Conservation (phyloP, 352 stramenopile genomes). For the Plasmopara viticola region DNA sequence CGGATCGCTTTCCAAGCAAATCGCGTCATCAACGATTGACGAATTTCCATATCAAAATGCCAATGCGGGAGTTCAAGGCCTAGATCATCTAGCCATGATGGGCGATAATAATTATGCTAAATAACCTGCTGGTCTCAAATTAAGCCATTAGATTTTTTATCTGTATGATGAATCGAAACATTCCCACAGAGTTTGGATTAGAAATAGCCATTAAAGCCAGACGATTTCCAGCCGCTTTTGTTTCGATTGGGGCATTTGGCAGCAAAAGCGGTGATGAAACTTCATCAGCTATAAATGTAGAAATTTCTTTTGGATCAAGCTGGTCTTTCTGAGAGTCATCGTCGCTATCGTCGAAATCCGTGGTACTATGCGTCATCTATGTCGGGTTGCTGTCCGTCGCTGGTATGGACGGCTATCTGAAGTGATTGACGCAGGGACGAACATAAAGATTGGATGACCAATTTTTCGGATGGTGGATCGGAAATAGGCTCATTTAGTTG, state of each 20-base stretch:
- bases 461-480: too few species aligned
- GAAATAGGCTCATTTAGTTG: too few species aligned
- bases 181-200: neutral
- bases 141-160: neutral
- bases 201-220: neutral
- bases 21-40: neutral
- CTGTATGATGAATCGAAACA: neutral
- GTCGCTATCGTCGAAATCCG: too few species aligned
- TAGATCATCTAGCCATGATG: neutral
- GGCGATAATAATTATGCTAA: neutral
- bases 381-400: too few species aligned
- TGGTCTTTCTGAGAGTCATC: too few species aligned
- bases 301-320: too few species aligned
- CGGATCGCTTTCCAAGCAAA: neutral
- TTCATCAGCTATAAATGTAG: neutral
- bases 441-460: too few species aligned
- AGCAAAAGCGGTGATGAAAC: neutral
- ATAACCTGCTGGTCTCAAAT: neutral
- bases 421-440: too few species aligned
- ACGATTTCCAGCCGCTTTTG: neutral
- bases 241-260: neutral
- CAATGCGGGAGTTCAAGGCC: neutral
- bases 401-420: too few species aligned
- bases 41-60: neutral
- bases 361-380: too few species aligned